Evolutionary conservation across 2,329 filamentous ascomycete species (phyloP).

Genomic region (Ophiostoma sp.): DNA sequence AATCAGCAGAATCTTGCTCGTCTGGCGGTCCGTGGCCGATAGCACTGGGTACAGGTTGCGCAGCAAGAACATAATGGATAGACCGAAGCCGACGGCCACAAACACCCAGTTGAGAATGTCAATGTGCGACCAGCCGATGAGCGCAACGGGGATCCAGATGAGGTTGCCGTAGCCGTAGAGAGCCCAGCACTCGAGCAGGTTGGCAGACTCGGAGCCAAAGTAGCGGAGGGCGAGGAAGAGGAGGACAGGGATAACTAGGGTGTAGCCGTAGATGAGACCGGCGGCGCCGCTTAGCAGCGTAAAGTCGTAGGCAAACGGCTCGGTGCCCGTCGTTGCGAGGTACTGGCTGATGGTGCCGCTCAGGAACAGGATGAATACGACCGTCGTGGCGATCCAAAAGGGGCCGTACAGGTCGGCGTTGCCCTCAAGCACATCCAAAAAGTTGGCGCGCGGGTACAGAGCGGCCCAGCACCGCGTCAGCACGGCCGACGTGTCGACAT

Average conservation of each 20-base stretch:
- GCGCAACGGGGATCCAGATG: conserved; percentile 92
- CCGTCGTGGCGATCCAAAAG: conserved; percentile 98
- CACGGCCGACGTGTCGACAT: conserved; percentile 92
- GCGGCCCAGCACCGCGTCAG: conserved; percentile 82
- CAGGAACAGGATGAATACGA: conserved; percentile 91
- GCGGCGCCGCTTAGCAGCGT: conserved; percentile 83
- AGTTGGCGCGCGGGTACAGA: conserved; percentile 89
- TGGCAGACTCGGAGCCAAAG: conserved; percentile 92
- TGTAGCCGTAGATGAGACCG: conserved; percentile 94
- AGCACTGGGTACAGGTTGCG: conserved; percentile 89
- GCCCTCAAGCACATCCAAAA: conserved; percentile 93
- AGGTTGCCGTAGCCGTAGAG: conserved; percentile 96
- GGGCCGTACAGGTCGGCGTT: conserved; percentile 97
- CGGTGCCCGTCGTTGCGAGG: conserved; percentile 65
- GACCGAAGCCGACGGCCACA: conserved; percentile 79
- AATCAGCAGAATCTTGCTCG: conserved; percentile 82
- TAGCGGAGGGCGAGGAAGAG: conserved; percentile 89
- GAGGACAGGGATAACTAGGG: conserved; percentile 76
- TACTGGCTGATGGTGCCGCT: conserved; percentile 95
- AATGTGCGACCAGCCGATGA: conserved; percentile 87
- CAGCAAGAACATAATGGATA: conserved; percentile 80
- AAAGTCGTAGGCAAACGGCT: conserved; percentile 89
- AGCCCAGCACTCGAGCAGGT: conserved; percentile 91
- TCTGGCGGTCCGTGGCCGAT: conserved; percentile 87
- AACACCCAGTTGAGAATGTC: conserved; percentile 90